Base-by-base conservation (phyloP, 2,329 filamentous ascomycete genomes). In the Clarireedia paspali region DNA sequence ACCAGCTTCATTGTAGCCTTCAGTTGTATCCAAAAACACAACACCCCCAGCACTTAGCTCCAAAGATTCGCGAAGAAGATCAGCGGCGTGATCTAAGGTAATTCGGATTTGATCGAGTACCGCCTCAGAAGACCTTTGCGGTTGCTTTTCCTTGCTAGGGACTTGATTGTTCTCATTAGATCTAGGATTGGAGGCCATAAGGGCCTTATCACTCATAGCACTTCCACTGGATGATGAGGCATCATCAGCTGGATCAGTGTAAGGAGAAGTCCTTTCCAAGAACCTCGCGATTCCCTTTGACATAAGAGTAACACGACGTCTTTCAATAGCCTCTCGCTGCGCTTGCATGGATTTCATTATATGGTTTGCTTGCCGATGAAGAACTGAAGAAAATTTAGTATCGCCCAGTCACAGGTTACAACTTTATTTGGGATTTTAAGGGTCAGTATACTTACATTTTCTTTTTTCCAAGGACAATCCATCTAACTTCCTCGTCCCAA, bases 281-380 rank as follows among this genome's bases (percentile, higher is more conserved):
- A 79, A 81, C 14, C 70, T 72, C 5, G 75, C 77, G n/a, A 82
- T 66, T 0, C 79, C 77, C 12, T 74, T 71, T 47, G 74, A 76
- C 68, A 76, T 82, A 61, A 72, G 75, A 55, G 72, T 78, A 47
- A 72, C 78, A 62, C 73, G 74, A 62, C 71, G 75, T 60, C 74
- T 77, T 61, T 75, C 78, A 55, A 74, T 78, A 53, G 67, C 74
- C 60, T 70, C 77, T 63, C 74, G 74, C 48, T 72, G 78, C 73
- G 73, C 79, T 68, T 82, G 80, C 15, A 87, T 66, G 55, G 85
- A 82, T 30, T 81, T 75, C 70, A 83, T 81, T 5, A 82, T 73
- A 5, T 80, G 75, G 7, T 26, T 50, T 15, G 52, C 52, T 55
- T 27, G 70, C 71, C 1, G 76, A 71, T 66, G 84, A 72, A 40